Base-by-base conservation (phyloP, 257 asterid species). In the Nicotiana knightiana region DNA sequence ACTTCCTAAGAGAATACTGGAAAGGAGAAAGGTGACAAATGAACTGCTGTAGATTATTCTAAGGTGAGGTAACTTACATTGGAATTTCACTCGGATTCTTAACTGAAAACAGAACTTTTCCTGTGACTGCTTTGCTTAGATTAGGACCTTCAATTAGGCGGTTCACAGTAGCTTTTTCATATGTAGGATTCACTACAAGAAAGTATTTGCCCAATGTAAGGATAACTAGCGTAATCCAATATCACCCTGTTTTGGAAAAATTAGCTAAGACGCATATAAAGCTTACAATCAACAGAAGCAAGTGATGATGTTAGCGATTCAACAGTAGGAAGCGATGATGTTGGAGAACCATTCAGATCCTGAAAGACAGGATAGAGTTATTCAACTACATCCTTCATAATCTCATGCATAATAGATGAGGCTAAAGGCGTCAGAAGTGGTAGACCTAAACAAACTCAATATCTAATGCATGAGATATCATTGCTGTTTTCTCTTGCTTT, bases 111-210 rank as follows among this genome's bases (percentile, higher is more conserved):
- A 92, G 28, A 83, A 93, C 94, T 85, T 87, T 92, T 81, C 95
- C 98, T 37, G 89, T 87, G 63, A 92, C 83, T 3, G 96, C 93
- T 68, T 87, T 90, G 83, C 89, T 92, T 91, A 89, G 91, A 87
- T 95, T 95, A 46, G 90, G 90, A 81, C 98, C 98, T 89, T 89
- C 93, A 77, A 75, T 53, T 79, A 95, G 88, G 80, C 79, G 65
- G 87, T 92, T 96, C 70, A 91, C 57, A 9, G 89, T 84, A 77
- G 87, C 90, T 76, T 88, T 90, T 88, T 85, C 86, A 87, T 93
- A 90, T 11, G 96, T 80, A 68, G 92, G 83, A 85, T 88, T 88
- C 88, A 90, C 98, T 95, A 55, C 53, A 73, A 88, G 81, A 59
- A 84, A 70, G n/a, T 13, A 13, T 54, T 54, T 13, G 7, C 16